Evolutionary conservation across 768 basidiomycete species (phyloP), one percentile per base, ranked within the genome.

Genomic region (Xerocomus spinulosus): DNA sequence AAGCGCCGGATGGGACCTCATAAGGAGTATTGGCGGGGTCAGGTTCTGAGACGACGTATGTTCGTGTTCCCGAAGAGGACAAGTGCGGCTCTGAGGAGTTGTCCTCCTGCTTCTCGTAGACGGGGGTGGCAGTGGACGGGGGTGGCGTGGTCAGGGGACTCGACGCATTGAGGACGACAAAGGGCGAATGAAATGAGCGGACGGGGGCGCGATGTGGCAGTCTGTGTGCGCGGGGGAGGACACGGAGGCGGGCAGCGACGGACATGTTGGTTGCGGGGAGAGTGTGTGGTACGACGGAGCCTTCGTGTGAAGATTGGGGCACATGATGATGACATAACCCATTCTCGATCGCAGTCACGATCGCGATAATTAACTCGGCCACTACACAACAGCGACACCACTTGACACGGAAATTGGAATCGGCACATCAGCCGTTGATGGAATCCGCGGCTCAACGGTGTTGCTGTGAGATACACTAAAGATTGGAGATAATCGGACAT

Each of bases 11-110:
- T 2, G 85, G 85, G n/a, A 88, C 83, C 54, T 77, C 70, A 56
- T 85, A 86, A 26, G 78, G 77, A 35, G 73, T 76, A 46, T 80
- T 62, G 47, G 79, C 70, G 28, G 78, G 74, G 66, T 87, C 83
- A 32, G 85, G 85, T 61, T 84, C 74, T 26, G 83, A 85, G 53
- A 87, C 85, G 53, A 87, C 83, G 57, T 87, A 83, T 28, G 81
- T 83, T 48, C 75, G 81, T 25, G 74, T 73, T 28, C 79, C 80
- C 29, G 69, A 62, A 30, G 65, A 66, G 2, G 74, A 64, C 18
- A 68, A 38, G 49, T 71, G 61, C 1, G 79, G 76, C 56, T 83
- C 80, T 28, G 74, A 59, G 20, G 75, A 70, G 54, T 64, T 63
- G 55, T 84, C 79, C 47, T 68, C 38, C 56, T 84, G 76, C 62